Percentiles rank a stretch among this genome's conserved stretches.
Conservation (phyloP, 371 early-diverging fungal genomes). For the Mucor lusitanicus region DNA sequence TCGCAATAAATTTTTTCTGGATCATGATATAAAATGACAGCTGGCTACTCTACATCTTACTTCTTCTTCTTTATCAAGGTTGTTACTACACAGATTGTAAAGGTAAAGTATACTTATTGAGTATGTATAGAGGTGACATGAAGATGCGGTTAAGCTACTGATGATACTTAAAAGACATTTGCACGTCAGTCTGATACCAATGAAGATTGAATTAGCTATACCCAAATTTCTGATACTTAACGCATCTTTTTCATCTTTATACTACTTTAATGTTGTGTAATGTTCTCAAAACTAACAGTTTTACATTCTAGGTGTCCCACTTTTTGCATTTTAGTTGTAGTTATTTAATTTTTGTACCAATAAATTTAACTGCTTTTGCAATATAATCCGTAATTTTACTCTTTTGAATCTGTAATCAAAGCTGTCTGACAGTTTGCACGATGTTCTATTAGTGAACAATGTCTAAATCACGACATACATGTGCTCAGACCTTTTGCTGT, state of each 20-base stretch:
- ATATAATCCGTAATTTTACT: too few relatives aligned
- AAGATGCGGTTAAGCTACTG: slow-evolving; percentile 10
- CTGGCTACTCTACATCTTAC: not conserved
- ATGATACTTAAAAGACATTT: slow-evolving; percentile 25
- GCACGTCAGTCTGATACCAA: slow-evolving; percentile 30
- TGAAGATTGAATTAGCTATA: slow-evolving; percentile 21
- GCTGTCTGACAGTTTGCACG: too few relatives aligned
- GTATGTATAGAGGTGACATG: not conserved
- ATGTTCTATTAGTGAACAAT: too few relatives aligned
- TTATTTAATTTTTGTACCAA: too few relatives aligned
- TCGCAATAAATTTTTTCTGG: not conserved
- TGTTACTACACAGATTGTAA: not conserved
- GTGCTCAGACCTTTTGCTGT: too few relatives aligned
- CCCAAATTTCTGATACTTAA: slow-evolving; percentile 18
- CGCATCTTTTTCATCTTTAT: not conserved
- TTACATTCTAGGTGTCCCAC: not conserved
- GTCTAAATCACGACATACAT: too few relatives aligned
- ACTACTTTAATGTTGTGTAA: not conserved
- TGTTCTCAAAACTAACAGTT: not conserved
- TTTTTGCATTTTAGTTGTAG: too few relatives aligned
- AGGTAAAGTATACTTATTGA: not conserved
- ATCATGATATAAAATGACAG: not conserved
- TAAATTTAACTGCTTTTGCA: too few relatives aligned
- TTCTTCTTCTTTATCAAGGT: not conserved
- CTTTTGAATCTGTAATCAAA: too few relatives aligned